phyloP scores from a whole-genome alignment of 192 early-diverging fungal genomes.

The Umbelopsis sp. region DNA sequence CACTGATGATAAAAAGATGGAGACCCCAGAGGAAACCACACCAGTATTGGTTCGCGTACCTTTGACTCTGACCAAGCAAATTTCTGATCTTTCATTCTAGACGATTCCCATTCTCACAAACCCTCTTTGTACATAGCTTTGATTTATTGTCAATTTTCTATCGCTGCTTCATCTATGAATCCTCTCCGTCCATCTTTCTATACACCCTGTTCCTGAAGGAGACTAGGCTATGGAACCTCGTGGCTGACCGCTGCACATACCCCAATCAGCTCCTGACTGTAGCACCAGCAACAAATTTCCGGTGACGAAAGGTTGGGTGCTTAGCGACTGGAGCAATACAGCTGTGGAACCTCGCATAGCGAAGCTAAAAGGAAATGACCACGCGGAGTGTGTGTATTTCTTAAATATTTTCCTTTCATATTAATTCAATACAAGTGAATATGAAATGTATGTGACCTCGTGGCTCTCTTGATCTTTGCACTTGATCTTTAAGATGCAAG shows the following conservation, averaged over 20 bases:
- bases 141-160: neutral
- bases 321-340: neutral
- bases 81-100: conserved; percentile 1
- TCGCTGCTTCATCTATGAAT: neutral
- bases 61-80: neutral
- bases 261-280: neutral
- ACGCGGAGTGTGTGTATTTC: neutral
- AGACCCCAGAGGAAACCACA: neutral
- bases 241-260: neutral
- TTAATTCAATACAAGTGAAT: neutral
- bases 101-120: neutral
- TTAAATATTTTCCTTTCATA: neutral
- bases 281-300: neutral
- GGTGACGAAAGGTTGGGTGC: neutral
- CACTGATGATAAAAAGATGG: neutral
- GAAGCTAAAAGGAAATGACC: neutral
- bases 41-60: neutral
- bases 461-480: neutral
- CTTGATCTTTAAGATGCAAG: neutral
- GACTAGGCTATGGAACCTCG: neutral
- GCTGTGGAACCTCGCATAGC: neutral
- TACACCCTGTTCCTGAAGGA: neutral
- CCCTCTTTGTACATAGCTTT: neutral
- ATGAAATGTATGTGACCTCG: neutral
- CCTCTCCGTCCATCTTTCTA: neutral